Evolutionary conservation across 1,284 basidiomycete species (phyloP), one percentile per base, ranked within the genome.

Genomic region (Neolentinus lepideus): DNA sequence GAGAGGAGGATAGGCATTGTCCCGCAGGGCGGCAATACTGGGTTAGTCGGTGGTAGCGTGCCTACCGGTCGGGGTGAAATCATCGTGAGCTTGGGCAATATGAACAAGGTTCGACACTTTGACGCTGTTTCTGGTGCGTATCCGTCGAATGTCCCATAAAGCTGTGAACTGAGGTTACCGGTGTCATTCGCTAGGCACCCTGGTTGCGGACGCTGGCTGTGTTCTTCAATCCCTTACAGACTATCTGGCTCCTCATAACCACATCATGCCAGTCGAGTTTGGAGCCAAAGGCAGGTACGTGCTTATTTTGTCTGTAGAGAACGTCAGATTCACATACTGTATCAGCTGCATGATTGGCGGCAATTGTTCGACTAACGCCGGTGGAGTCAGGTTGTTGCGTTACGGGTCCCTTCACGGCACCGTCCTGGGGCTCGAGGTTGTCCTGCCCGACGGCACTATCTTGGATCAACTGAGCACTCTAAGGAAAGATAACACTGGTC

Each of bases 21-120:
- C 1, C 97, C 97, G 1, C 97, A 99, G 71, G 96, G 97, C 52
- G 97, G 97, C 27, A 99, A 99, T 74, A 99, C 97, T 0, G 97
- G 97, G 22, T 81, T 99, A 10, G 97, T 99, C 60, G 92, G 97
- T n/a, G 97, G 97, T 21, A 88, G 94, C 58, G 92, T 98, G 10
- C 96, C 97, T 0, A 71, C 96, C 16, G 78, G 85, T 61, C 22
- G 47, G 3, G 90, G 97, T 68, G 97, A 99, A 71, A 72, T 99
- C 57, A 79, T 99, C 54, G 71, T 99, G 56, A 94, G 82, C 58
- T 78, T 98, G 38, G 75, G 85, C 27, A 92, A 88, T 64, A 84
- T 99, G 83, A 86, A 84, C 67, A 80, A 84, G 61, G 83, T 99
- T 57, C 85, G 96, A 61, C 88, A 87, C 2, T 99, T 99, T 66